These are phyloP conservation scores for Coprinellus aureogranulatus DNA, from an alignment of 768 basidiomycete genomes.

Conservation along the genomic window DNA sequence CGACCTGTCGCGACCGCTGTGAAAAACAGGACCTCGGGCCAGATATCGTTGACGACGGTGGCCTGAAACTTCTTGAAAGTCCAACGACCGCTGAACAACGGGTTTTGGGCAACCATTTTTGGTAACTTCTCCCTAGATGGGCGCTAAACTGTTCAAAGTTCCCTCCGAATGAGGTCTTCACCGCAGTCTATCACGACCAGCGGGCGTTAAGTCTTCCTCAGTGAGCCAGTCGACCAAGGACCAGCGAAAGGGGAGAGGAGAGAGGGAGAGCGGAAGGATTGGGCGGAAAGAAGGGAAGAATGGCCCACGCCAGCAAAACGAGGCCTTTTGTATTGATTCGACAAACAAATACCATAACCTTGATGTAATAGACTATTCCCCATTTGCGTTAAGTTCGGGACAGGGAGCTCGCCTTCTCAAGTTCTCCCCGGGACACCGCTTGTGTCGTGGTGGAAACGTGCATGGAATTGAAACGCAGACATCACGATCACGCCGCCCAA, in stretches of 20 bases:
- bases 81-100: conserved; percentile 47
- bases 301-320: neutral
- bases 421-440: neutral
- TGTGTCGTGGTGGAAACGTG: conserved; percentile 18
- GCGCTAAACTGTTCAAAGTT: neutral
- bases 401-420: no score
- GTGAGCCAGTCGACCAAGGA: neutral
- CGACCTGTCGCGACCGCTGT: conserved; percentile 54
- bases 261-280: neutral
- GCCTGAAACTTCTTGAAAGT: conserved; percentile 52
- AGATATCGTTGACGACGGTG: conserved; percentile 65
- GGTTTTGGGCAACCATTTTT: conserved; percentile 43
- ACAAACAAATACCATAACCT: neutral
- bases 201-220: neutral
- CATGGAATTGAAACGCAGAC: neutral
- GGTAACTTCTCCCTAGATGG: neutral
- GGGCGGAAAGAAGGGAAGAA: neutral
- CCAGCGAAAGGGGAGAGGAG: neutral
- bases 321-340: conserved; percentile 1
- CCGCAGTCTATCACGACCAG: neutral
- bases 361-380: neutral
- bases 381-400: no score
- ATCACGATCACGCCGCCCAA: no score
- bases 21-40: conserved; percentile 64
- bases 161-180: neutral